Conservation (phyloP, 2,329 filamentous ascomycete species). For the Pleurostoma richardsiae region DNA sequence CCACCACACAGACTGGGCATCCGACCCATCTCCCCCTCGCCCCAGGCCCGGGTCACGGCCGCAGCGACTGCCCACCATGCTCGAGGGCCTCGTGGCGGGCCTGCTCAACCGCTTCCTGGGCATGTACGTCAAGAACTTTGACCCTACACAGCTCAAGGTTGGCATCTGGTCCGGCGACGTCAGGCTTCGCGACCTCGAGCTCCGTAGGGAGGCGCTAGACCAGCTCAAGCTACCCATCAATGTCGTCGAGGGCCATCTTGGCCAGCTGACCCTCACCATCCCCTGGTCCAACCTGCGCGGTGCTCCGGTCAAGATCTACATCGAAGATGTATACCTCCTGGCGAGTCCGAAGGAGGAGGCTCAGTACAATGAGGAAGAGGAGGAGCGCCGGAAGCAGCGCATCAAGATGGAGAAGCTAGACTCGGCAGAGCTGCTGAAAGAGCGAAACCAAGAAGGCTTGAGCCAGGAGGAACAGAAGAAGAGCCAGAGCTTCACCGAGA, state of each 20-base stretch:
- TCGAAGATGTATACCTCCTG: conserved; percentile 94
- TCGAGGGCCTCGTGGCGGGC: conserved; percentile 94
- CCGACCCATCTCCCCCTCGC: too few relatives aligned
- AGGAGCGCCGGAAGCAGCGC: conserved; percentile 78
- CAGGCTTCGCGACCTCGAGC: conserved; percentile 85
- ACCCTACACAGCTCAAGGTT: conserved; percentile 94
- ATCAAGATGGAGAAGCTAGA: conserved; percentile 99
- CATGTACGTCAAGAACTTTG: conserved; percentile 99
- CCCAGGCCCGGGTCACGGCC: conserved; percentile 69
- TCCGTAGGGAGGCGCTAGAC: conserved; percentile 91
- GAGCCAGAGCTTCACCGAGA: conserved; percentile 96
- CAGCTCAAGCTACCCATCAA: conserved; percentile 96
- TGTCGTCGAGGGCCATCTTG: conserved; percentile 91
- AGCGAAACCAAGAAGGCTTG: conserved; percentile 86
- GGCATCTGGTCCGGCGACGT: conserved; percentile 99
- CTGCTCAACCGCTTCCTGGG: conserved; percentile 98
- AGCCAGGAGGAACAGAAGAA: conserved; percentile 94
- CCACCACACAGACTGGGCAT: too few relatives aligned
- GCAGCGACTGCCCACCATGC: conserved; percentile 63
- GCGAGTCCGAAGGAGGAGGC: conserved; percentile 94
- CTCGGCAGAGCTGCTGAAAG: conserved; percentile 89
- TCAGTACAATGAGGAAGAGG: conserved; percentile 88
- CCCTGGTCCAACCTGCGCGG: conserved; percentile 96
- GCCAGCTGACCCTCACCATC: conserved; percentile 85
- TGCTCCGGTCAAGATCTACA: conserved; percentile 88